Evolutionary conservation across 129 eudicot genomes (phyloP).

Genomic region (Sambucus nigra): DNA sequence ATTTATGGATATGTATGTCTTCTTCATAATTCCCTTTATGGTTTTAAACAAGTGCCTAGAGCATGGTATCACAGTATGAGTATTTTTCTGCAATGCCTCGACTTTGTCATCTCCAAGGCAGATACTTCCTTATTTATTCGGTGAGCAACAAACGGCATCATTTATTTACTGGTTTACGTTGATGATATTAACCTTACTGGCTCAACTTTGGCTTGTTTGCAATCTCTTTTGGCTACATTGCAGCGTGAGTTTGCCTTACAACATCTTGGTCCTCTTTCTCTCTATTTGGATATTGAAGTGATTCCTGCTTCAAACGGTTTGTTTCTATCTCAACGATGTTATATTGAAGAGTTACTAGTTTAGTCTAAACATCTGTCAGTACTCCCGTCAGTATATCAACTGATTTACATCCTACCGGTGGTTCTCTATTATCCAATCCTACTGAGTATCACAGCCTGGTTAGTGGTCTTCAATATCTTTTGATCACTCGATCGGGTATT

Average conservation of each 20-base stretch:
- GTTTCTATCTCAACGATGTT: not conserved
- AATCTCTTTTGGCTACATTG: not conserved
- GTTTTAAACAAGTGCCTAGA: not conserved
- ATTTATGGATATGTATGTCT: too few relatives aligned
- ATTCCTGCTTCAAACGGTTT: not conserved
- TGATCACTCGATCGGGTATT: not conserved
- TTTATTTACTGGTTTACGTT: not conserved
- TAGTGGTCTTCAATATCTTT: not conserved
- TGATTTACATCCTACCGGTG: not conserved
- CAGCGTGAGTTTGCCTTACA: not conserved
- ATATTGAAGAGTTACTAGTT: not conserved
- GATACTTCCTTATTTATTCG: not conserved
- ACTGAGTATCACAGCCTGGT: not conserved
- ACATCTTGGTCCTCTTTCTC: not conserved
- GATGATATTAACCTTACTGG: not conserved
- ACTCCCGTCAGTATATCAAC: not conserved
- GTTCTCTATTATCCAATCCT: not conserved
- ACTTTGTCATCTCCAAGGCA: not conserved
- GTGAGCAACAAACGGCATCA: not conserved
- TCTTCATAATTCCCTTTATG: too few relatives aligned
- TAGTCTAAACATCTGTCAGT: not conserved
- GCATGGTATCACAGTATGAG: not conserved
- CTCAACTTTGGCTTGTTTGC: not conserved
- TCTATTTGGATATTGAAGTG: not conserved
- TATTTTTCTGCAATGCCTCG: not conserved